These are phyloP conservation scores for Hirsutella rhossiliensis DNA, from an alignment of 2,329 filamentous ascomycete genomes.

Conservation along the genomic window DNA sequence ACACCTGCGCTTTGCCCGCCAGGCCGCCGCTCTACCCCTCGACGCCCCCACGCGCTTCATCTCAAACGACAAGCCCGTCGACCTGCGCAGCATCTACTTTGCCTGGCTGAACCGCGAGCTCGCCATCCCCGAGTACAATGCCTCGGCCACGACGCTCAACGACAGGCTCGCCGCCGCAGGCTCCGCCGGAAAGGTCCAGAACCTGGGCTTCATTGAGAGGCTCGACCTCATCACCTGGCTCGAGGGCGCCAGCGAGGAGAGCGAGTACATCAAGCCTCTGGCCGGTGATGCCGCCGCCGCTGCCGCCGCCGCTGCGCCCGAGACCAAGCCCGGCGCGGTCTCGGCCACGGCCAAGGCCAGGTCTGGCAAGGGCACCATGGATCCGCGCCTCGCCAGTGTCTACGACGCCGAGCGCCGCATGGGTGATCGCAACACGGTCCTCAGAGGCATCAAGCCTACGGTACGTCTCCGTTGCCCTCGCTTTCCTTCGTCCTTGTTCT, in stretches of 20 bases:
- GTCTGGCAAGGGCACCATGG: conserved; percentile 54
- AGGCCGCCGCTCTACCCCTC: conserved; percentile 53
- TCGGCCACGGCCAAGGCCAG: conserved; percentile 34
- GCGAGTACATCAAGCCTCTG: conserved; percentile 82
- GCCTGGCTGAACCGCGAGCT: conserved; percentile 91
- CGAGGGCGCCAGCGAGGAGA: conserved; percentile 78
- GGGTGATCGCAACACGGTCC: conserved; percentile 80
- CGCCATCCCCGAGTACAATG: conserved; percentile 83
- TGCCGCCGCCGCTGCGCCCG: conserved; percentile 26
- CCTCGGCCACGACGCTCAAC: conserved; percentile 68
- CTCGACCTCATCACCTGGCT: conserved; percentile 90
- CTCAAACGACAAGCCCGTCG: conserved; percentile 62
- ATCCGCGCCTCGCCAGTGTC: conserved; percentile 75
- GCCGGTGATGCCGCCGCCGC: conserved; percentile 47
- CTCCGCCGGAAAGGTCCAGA: conserved; percentile 60
- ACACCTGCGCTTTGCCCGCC: conserved; percentile 60
- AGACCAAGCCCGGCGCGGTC: conserved; percentile 22
- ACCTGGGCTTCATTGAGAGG: conserved; percentile 82
- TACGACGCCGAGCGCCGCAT: conserved; percentile 86
- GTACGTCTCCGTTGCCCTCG: conserved; percentile 34
- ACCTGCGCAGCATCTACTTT: conserved; percentile 91
- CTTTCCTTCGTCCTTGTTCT: neutral
- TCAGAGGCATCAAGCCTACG: conserved; percentile 79
- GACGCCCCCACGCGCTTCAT: conserved; percentile 74
- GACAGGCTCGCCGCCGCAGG: conserved; percentile 55